A percentile compares a stretch with the other conserved stretches of the same genome.
These are phyloP conservation scores for Fusarium secorum DNA, from an alignment of 2,329 filamentous ascomycete species.

Conservation along the genomic window DNA sequence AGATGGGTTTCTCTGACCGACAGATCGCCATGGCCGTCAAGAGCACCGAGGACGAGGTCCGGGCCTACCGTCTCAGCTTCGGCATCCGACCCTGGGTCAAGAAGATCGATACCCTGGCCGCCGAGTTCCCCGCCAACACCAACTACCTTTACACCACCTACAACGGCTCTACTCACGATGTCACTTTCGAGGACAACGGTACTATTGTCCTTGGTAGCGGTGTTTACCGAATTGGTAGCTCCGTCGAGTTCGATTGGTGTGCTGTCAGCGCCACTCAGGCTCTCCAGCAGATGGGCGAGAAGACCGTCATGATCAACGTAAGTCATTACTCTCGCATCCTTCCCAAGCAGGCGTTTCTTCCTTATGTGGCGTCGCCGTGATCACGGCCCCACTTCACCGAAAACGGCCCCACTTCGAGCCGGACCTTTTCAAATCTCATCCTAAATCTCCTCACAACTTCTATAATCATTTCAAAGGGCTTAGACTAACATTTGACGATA, in stretches of 20 bases:
- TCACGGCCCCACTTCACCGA: background rate
- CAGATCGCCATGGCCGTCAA: slow-evolving; percentile 90
- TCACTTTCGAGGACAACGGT: slow-evolving; percentile 91
- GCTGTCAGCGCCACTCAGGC: slow-evolving; percentile 89
- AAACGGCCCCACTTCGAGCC: background rate
- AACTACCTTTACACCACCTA: slow-evolving; percentile 99
- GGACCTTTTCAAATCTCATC: background rate
- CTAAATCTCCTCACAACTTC: background rate
- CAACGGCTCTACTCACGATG: slow-evolving; percentile 92
- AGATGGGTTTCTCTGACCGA: slow-evolving; percentile 95
- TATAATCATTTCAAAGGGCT: background rate
- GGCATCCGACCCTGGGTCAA: slow-evolving; percentile 96
- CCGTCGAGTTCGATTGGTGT: slow-evolving; percentile 99
- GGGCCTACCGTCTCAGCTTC: slow-evolving; percentile 82
- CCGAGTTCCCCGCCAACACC: slow-evolving; percentile 93
- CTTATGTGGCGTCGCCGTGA: background rate
- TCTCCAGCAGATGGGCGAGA: slow-evolving; percentile 86
- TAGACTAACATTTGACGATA: slow-evolving; percentile 7
- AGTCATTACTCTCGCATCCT: slow-evolving; percentile 42
- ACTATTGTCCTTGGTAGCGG: slow-evolving; percentile 89
- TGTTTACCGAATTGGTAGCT: slow-evolving; percentile 97
- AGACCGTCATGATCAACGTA: slow-evolving; percentile 96
- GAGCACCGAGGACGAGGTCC: slow-evolving; percentile 87
- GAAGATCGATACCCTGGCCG: slow-evolving; percentile 96
- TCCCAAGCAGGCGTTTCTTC: background rate